Percentiles rank a stretch among this genome's conserved stretches.
These are phyloP conservation scores for Amanita exitialis DNA, from an alignment of 768 basidiomycete genomes.

Conservation along the genomic window DNA sequence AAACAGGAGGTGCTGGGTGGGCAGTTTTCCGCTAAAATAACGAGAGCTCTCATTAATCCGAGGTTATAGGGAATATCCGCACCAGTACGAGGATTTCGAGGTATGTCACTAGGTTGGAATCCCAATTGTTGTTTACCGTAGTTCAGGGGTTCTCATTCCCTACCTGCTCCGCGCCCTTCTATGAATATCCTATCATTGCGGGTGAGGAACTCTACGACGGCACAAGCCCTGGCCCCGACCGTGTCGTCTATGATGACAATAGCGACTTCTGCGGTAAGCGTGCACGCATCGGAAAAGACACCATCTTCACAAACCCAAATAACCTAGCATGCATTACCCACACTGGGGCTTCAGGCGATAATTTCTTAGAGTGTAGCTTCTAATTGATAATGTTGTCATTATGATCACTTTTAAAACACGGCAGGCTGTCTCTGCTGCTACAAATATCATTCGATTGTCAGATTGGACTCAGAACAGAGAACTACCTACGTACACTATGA, in stretches of 20 bases:
- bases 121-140: background rate
- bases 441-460: too few relatives aligned
- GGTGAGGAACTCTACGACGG: slow-evolving; percentile 13
- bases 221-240: slow-evolving; percentile 19
- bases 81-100: slow-evolving; percentile 17
- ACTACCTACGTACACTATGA: background rate
- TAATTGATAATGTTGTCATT: slow-evolving; percentile 3
- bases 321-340: slow-evolving; percentile 19
- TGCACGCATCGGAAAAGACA: background rate
- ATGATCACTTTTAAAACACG: too few relatives aligned
- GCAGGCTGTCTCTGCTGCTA: too few relatives aligned
- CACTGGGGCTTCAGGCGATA: slow-evolving; percentile 16
- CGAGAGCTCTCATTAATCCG: background rate
- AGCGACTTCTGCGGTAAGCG: slow-evolving; percentile 17
- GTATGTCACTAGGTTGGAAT: slow-evolving; percentile 5
- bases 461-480: background rate
- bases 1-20: too few relatives aligned
- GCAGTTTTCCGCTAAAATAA: background rate
- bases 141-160: slow-evolving; percentile 16
- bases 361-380: slow-evolving; percentile 17
- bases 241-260: slow-evolving; percentile 19
- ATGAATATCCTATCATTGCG: slow-evolving; percentile 16
- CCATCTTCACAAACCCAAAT: background rate
- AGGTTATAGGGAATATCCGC: slow-evolving; percentile 15
- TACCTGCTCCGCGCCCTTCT: slow-evolving; percentile 15